Evolutionary conservation across 495 filamentous ascomycete species (phyloP).

Genomic region (Amphirosellinia nigrospora): DNA sequence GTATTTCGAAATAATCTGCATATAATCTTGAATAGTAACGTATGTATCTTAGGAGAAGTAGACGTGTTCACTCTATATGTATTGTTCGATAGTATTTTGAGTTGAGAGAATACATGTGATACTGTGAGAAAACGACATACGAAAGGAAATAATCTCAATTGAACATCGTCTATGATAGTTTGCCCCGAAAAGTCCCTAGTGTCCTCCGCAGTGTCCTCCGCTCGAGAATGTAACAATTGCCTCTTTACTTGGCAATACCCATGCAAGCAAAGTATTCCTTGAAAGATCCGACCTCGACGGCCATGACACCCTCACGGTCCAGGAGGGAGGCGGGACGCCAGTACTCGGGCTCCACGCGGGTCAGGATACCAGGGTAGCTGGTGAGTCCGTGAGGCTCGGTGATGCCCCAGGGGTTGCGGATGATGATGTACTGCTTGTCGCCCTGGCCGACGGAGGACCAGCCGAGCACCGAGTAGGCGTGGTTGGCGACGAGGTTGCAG

Average conservation of each 20-base stretch:
- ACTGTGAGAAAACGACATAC: neutral
- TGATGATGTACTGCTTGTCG: conserved; percentile 44
- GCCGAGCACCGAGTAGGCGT: conserved; percentile 47
- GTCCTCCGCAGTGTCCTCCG: neutral
- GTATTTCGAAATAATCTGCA: neutral
- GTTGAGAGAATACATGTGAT: neutral
- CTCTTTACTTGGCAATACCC: conserved; percentile 44
- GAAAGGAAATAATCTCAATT: neutral
- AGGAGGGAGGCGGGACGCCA: conserved; percentile 42
- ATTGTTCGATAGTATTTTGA: neutral
- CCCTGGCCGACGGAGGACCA: conserved; percentile 44
- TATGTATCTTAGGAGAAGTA: neutral
- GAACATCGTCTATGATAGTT: neutral
- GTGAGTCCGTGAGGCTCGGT: conserved; percentile 41
- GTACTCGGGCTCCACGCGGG: conserved; percentile 41
- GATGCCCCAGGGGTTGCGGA: conserved; percentile 48
- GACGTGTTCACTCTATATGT: neutral
- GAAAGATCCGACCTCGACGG: conserved; percentile 40
- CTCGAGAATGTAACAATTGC: neutral
- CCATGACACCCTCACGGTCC: conserved; percentile 41
- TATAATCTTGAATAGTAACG: neutral
- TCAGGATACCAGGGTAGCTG: conserved; percentile 39
- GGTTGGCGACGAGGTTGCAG: conserved; percentile 45
- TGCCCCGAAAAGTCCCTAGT: neutral
- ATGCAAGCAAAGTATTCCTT: conserved; percentile 46